These are phyloP conservation scores for Musa acuminata DNA, from an alignment of 176 grass and related monocot genomes.

Conservation along the genomic window DNA sequence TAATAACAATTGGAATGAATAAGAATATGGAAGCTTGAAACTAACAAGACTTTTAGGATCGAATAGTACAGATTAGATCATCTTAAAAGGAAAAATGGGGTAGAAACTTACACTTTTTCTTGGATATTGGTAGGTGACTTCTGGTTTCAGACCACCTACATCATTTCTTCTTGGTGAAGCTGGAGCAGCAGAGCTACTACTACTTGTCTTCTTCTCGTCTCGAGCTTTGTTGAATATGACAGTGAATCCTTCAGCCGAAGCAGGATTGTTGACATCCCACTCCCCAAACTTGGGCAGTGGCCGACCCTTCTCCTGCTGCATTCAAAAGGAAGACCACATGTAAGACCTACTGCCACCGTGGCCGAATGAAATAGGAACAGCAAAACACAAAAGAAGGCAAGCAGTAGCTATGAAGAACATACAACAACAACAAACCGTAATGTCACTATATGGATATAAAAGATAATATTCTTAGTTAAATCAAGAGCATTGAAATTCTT, in stretches of 20 bases:
- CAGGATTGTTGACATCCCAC: constrained; percentile 87
- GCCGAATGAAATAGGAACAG: no score
- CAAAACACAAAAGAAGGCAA: no score
- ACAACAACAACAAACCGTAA: no score
- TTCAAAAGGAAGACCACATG: not conserved
- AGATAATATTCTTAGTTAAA: no score
- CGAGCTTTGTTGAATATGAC: constrained; percentile 94
- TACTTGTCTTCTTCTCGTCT: constrained; percentile 58
- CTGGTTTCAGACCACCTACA: not conserved
- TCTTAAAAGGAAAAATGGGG: not conserved
- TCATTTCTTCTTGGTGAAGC: not conserved
- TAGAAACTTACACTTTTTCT: not conserved
- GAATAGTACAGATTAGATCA: no score
- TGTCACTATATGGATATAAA: no score
- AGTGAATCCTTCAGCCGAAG: constrained; percentile 82
- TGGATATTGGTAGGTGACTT: not conserved
- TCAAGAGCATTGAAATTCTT: no score
- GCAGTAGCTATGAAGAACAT: no score
- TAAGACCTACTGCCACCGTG: not conserved
- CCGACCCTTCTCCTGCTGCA: constrained; percentile 72
- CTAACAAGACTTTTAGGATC: no score
- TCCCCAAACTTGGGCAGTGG: constrained; percentile 88
- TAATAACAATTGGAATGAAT: not conserved
- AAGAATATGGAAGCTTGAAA: no score
- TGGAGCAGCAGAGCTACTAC: not conserved